Conservation (phyloP, 208 protist species). For the Leptomonas seymouri region DNA sequence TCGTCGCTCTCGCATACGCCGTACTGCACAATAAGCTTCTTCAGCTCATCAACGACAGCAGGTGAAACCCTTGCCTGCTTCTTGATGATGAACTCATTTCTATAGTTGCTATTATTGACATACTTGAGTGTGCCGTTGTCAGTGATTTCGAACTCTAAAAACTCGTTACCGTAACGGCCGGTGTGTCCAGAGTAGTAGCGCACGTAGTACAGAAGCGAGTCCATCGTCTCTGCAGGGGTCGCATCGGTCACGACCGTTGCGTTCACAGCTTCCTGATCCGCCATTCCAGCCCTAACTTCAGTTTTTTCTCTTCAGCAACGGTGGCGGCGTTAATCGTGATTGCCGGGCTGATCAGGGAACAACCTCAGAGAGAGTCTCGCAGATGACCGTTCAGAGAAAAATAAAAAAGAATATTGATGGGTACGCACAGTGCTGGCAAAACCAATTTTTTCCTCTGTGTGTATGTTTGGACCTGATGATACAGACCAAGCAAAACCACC, state of each 20-base stretch:
- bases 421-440: no score
- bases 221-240: constrained; percentile 51
- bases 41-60: constrained; percentile 77
- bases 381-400: no score
- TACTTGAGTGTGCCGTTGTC: constrained; percentile 86
- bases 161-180: constrained; percentile 90
- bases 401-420: no score
- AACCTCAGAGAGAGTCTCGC: no score
- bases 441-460: neutral
- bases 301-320: neutral
- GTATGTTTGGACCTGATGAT: no score
- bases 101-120: constrained; percentile 89
- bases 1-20: constrained; percentile 78
- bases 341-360: neutral
- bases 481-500: no score
- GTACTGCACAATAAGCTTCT: constrained; percentile 68
- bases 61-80: constrained; percentile 77
- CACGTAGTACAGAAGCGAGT: constrained; percentile 77
- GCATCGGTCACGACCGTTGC: neutral
- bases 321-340: neutral
- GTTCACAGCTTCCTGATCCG: constrained; percentile 14
- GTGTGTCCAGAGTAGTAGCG: constrained; percentile 89
- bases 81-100: constrained; percentile 91
- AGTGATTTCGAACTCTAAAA: constrained; percentile 86
- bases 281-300: constrained; percentile 10